A percentile compares a stretch with the other conserved stretches of the same genome.
Evolutionary conservation across 352 stramenopile species (phyloP).

Genomic region (Peronospora destructor): DNA sequence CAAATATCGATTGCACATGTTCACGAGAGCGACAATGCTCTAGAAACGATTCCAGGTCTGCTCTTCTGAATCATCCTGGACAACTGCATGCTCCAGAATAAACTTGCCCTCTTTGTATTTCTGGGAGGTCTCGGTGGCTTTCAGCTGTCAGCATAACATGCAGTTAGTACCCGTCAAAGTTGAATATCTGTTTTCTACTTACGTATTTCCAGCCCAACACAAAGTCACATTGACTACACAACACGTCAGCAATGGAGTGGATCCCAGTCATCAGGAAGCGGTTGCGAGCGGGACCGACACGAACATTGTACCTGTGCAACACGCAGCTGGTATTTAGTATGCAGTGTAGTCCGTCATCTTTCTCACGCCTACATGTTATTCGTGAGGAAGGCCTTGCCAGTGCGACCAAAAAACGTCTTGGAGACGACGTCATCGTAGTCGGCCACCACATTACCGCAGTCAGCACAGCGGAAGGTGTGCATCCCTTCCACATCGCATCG

Average conservation of each 20-base stretch:
- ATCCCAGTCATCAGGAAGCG: constrained; percentile 77
- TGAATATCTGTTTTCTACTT: constrained; percentile 6
- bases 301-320: constrained; percentile 57
- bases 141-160: constrained; percentile 31
- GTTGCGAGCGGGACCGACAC: constrained; percentile 46
- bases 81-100: constrained; percentile 71
- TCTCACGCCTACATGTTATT: constrained; percentile 52
- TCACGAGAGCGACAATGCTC: neutral
- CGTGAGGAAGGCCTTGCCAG: constrained; percentile 69
- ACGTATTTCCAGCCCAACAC: constrained; percentile 84
- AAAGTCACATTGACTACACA: constrained; percentile 50
- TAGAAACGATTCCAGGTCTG: constrained; percentile 35
- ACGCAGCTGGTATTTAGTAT: constrained; percentile 4
- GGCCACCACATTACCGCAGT: constrained; percentile 56
- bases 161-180: neutral
- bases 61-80: constrained; percentile 60
- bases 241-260: constrained; percentile 70
- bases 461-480: constrained; percentile 51
- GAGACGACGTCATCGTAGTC: constrained; percentile 66
- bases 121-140: constrained; percentile 72
- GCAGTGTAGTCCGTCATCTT: neutral
- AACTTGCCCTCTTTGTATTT: constrained; percentile 86
- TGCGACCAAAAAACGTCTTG: constrained; percentile 74
- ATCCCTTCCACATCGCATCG: constrained; percentile 43
- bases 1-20: constrained; percentile 3